Evolutionary conservation across 2,329 filamentous ascomycete genomes (phyloP).

Genomic region (Penicillium verrucosum): DNA sequence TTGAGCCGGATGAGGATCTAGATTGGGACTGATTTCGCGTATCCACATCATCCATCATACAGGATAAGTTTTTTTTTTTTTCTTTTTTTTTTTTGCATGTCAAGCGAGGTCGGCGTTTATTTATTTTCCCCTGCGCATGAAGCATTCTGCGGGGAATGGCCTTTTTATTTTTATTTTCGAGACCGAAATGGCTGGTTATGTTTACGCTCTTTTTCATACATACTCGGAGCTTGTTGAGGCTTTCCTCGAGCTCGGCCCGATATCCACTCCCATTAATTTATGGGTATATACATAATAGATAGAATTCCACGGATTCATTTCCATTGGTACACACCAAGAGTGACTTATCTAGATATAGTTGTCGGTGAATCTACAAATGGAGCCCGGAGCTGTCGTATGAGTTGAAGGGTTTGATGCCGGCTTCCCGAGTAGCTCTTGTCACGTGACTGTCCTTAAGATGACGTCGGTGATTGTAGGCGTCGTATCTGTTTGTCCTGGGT

Average conservation of each 20-base stretch:
- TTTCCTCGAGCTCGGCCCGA: not conserved
- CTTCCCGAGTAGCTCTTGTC: slow-evolving; percentile 1
- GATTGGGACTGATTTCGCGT: slow-evolving; percentile 24
- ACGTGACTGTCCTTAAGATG: slow-evolving; percentile 13
- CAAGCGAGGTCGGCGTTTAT: slow-evolving; percentile 18
- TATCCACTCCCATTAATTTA: slow-evolving; percentile 6
- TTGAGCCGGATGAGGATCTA: slow-evolving; percentile 36
- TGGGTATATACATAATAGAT: slow-evolving; percentile 25
- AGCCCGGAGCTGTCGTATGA: slow-evolving; percentile 2
- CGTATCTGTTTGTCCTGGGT: not conserved
- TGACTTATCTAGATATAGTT: slow-evolving; percentile 3
- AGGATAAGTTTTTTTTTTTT: not conserved
- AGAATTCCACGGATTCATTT: slow-evolving; percentile 13
- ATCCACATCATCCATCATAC: slow-evolving; percentile 1
- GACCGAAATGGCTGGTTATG: slow-evolving; percentile 5
- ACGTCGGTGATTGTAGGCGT: slow-evolving; percentile 7
- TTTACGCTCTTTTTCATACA: slow-evolving; percentile 7
- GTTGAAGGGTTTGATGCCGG: slow-evolving; percentile 1
- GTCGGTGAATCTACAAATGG: slow-evolving; percentile 3
- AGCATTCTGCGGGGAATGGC: slow-evolving; percentile 2
- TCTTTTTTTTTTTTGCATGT: slow-evolving; percentile 21
- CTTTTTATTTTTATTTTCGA: slow-evolving; percentile 4
- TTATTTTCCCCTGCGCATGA: slow-evolving; percentile 1
- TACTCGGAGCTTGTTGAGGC: not conserved
- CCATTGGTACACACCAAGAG: not conserved